Evolutionary conservation across 2,329 filamentous ascomycete genomes (phyloP), one percentile per base, ranked within the genome.

Genomic region (Nemania sp.): DNA sequence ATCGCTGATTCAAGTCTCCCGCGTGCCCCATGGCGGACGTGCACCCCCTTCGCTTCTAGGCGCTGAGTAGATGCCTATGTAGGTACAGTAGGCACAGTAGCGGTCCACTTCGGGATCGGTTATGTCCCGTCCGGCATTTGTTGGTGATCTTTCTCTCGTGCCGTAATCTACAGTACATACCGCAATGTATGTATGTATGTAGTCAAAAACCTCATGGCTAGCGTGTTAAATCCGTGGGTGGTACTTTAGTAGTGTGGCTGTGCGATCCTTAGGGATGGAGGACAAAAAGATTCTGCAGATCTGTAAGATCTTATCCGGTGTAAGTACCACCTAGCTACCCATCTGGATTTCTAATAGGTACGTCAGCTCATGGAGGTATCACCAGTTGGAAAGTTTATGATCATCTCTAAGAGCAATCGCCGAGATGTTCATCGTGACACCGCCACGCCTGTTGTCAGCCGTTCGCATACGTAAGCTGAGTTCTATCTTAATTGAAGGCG

Each of bases 1-100:
- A 68, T 70, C 62, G 64, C 57, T 70, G 68, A 68, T 73, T 72
- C 69, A 70, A 55, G 45, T 71, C 53, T 60, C 56, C 62, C 35
- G 24, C 10, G 43, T 45, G 41, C 41, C 41, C 41, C 41, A 51
- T 69, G 67, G 62, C 68, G 51, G 55, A 56, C 32, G 67, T 60
- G 52, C 49, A 51, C 26, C 52, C 49, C 38, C 38, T 54, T 58
- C 49, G 20, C 52, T 29, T 62, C 18, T 38, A 24, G 26, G 13
- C 20, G 29, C 22, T 51, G 8, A 43, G 52, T 26, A 47, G 27
- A 35, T 43, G 38, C 43, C n/a, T 62, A 62, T 22, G 24, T n/a
- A n/a, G n/a, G n/a, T n/a, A 41, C 41, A 35, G 32, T 11, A 8
- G 5, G 32, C n/a, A n/a, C n/a, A n/a, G n/a, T n/a, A 41, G 18